Base-by-base conservation (phyloP, 2,329 filamentous ascomycete species). In the Arthrobotrys entomopaga region DNA sequence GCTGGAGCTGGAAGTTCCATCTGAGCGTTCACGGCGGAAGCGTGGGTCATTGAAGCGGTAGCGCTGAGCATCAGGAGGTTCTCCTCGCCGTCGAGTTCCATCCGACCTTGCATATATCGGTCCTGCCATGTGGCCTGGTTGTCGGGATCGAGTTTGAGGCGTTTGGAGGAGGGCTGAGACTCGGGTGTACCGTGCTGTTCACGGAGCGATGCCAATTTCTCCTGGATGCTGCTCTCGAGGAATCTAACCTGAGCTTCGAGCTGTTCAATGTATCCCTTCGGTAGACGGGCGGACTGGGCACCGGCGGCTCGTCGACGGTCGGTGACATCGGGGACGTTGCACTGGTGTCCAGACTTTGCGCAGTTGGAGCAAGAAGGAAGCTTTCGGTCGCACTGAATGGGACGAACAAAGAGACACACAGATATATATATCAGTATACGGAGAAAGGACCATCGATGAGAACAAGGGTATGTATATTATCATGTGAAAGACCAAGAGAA, bases 331-430 rank as follows among this genome's bases (percentile, higher is more conserved):
- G 71, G 71, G 19, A 70, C 71, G 19, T 75, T 75, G 53, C 71
- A 75, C 38, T 75, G 71, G 46, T 75, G 71, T 40, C 71, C 71
- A n/a, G 71, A 75, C 42, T 75, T 75, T 15, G 65, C 59, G 40
- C 71, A 75, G 65, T 75, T 75, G 65, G 71, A 75, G 65, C 71
- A 75, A 6, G 71, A 75, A 16, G 71, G 71, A 8, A 75, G 54
- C 26, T 70, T 75, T 7, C 71, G 58, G 53, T 75, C 71, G 59
- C 71, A 75, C 71, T 75, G 26, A 29, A 38, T 20, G 60, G 20
- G 16, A 29, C 6, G n/a, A 43, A 38, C 49, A n/a, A 7, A 19
- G 6, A 46, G 1, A 46, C 16, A 54, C 8, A 34, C 34, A 53
- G 11, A 53, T n/a, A 53, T 19, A 53, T 19, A 34, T 26, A 53